Evolutionary conservation across 169 alveolate genomes (phyloP).

Genomic region (Plasmodium knowlesi): DNA sequence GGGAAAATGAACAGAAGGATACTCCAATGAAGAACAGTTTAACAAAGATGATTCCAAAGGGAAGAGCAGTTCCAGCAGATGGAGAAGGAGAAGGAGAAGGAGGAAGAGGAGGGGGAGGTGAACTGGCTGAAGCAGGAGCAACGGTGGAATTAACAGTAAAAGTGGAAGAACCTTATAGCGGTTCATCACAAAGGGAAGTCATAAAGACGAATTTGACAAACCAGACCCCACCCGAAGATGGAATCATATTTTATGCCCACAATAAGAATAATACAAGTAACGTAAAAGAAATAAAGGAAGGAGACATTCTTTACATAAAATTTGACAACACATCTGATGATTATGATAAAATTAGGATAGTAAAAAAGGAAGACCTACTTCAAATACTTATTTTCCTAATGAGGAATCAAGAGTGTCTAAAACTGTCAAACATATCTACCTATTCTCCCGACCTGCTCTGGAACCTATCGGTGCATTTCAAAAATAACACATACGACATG

Average conservation of each 20-base stretch:
- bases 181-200: neutral
- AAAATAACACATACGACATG: conserved; percentile 2
- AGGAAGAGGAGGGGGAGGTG: too few species aligned
- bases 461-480: conserved; percentile 56
- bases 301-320: conserved; percentile 46
- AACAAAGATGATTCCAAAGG: neutral
- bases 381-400: conserved; percentile 29
- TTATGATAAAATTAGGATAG: conserved; percentile 52
- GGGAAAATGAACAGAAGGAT: neutral
- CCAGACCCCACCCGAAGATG: neutral
- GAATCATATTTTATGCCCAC: conserved; percentile 2
- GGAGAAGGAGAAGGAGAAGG: neutral
- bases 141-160: neutral
- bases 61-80: too few species aligned
- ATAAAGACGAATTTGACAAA: neutral
- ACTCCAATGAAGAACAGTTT: neutral
- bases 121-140: too few species aligned
- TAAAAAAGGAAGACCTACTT: conserved; percentile 27
- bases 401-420: conserved; percentile 12
- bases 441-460: conserved; percentile 57
- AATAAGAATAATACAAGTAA: conserved; percentile 12
- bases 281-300: conserved; percentile 33
- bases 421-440: conserved; percentile 31
- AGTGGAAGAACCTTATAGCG: neutral
- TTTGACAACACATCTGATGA: conserved; percentile 20